phyloP scores from a whole-genome alignment of 2,329 filamentous ascomycete species.

The Botrytis sinoallii region DNA sequence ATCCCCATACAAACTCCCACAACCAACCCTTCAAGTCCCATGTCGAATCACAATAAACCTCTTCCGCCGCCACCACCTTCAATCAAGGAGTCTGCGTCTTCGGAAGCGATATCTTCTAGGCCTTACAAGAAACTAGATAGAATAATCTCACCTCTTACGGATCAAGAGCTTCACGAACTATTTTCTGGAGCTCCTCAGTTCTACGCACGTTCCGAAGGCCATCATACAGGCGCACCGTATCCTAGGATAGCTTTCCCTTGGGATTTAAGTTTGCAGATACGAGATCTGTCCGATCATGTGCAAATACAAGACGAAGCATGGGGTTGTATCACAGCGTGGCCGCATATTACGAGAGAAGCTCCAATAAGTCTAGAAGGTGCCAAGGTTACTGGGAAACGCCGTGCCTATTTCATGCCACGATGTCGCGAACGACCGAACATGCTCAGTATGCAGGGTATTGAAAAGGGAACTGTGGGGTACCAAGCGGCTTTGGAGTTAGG shows the following conservation, averaged over 20 bases:
- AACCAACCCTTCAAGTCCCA: slow-evolving; percentile 20
- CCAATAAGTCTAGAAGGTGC: slow-evolving; percentile 42
- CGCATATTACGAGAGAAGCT: slow-evolving; percentile 54
- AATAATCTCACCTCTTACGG: slow-evolving; percentile 58
- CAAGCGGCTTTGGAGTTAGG: slow-evolving; percentile 64
- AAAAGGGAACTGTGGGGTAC: slow-evolving; percentile 69
- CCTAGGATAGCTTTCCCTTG: slow-evolving; percentile 66
- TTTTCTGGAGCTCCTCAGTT: slow-evolving; percentile 76
- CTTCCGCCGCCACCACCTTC: slow-evolving; percentile 50
- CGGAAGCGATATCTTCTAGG: slow-evolving; percentile 39
- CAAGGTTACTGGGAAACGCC: slow-evolving; percentile 27
- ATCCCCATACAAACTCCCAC: slow-evolving; percentile 19
- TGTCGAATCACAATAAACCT: slow-evolving; percentile 52
- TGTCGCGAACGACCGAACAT: slow-evolving; percentile 55
- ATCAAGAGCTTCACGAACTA: slow-evolving; percentile 62
- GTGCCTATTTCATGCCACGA: slow-evolving; percentile 33
- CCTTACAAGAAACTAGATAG: slow-evolving; percentile 42
- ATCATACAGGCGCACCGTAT: slow-evolving; percentile 57
- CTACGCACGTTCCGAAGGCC: slow-evolving; percentile 58
- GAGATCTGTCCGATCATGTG: slow-evolving; percentile 62
- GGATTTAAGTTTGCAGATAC: slow-evolving; percentile 59
- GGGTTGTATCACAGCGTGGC: slow-evolving; percentile 60
- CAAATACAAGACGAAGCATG: slow-evolving; percentile 63
- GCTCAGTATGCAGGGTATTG: slow-evolving; percentile 68
- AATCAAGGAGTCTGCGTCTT: slow-evolving; percentile 41